phyloP scores from a whole-genome alignment of 2,329 filamentous ascomycete species.

The Hypoxylon sp. region DNA sequence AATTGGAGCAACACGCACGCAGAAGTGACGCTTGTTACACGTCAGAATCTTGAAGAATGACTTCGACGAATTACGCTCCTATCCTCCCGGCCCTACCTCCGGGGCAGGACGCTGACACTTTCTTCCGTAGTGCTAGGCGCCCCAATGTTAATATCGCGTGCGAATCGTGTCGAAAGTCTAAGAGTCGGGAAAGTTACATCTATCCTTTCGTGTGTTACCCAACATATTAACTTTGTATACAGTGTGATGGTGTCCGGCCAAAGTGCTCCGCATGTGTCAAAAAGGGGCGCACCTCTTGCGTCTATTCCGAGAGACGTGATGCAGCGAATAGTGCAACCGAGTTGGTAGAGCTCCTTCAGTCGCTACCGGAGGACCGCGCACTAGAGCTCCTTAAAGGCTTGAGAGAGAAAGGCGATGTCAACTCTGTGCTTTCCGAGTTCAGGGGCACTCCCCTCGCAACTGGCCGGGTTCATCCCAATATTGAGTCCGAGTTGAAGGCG shows the following conservation, averaged over 20 bases:
- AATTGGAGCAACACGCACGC: not conserved
- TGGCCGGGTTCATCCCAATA: not conserved
- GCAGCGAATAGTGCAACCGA: not conserved
- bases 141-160: slow-evolving; percentile 2
- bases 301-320: not conserved
- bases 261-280: not conserved
- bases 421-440: not conserved
- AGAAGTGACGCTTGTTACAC: not conserved
- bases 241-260: not conserved
- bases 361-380: not conserved
- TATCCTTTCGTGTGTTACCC: not conserved
- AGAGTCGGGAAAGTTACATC: not conserved
- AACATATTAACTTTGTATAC: not conserved
- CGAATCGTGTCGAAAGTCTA: slow-evolving; percentile 1
- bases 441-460: not conserved
- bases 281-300: not conserved
- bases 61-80: not conserved
- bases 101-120: not conserved
- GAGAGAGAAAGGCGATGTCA: not conserved
- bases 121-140: not conserved
- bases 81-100: slow-evolving; percentile 3
- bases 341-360: not conserved
- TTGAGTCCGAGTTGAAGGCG: not conserved
- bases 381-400: not conserved
- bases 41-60: not conserved